Conservation (phyloP, 2,329 filamentous ascomycete species). For the Neonectria magnoliae region DNA sequence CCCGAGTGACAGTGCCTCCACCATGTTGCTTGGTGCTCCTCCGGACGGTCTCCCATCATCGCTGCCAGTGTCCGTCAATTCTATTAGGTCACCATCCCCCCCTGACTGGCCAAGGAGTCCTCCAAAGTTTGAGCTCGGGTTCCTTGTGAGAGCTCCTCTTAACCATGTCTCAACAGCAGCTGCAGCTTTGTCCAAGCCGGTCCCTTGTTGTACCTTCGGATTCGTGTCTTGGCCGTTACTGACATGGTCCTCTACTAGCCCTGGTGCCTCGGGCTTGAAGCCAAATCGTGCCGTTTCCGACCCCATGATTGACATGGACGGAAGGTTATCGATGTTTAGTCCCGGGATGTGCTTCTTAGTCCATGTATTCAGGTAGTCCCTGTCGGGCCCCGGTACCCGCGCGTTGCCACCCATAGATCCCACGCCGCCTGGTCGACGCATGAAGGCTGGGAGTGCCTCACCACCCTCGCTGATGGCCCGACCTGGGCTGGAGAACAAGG, state of each 20-base stretch:
- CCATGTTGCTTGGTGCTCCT: slow-evolving; percentile 41
- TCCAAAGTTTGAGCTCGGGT: slow-evolving; percentile 62
- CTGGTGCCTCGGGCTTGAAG: slow-evolving; percentile 54
- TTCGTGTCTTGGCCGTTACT: slow-evolving; percentile 57
- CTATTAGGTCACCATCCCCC: slow-evolving; percentile 72
- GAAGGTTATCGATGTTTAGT: slow-evolving; percentile 74
- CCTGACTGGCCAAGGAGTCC: slow-evolving; percentile 50
- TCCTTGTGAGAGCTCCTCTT: slow-evolving; percentile 78
- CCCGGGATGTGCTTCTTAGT: slow-evolving; percentile 85
- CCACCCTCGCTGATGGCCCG: slow-evolving; percentile 51
- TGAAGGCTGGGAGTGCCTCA: slow-evolving; percentile 65
- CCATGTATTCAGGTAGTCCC: slow-evolving; percentile 85
- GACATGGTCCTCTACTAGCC: slow-evolving; percentile 63
- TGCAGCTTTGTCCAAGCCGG: slow-evolving; percentile 81
- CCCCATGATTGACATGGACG: slow-evolving; percentile 73
- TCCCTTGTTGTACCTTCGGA: slow-evolving; percentile 58
- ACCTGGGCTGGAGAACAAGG: slow-evolving; percentile 49
- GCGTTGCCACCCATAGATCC: slow-evolving; percentile 80
- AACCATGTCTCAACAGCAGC: slow-evolving; percentile 92
- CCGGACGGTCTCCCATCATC: slow-evolving; percentile 58
- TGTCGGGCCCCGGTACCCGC: slow-evolving; percentile 80
- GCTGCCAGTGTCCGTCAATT: slow-evolving; percentile 71
- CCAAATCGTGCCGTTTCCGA: slow-evolving; percentile 69
- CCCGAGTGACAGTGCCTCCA: slow-evolving; percentile 46
- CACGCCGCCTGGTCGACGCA: slow-evolving; percentile 87